phyloP scores from a whole-genome alignment of 257 asterid genomes.

The Nicotiana obtusifolia region DNA sequence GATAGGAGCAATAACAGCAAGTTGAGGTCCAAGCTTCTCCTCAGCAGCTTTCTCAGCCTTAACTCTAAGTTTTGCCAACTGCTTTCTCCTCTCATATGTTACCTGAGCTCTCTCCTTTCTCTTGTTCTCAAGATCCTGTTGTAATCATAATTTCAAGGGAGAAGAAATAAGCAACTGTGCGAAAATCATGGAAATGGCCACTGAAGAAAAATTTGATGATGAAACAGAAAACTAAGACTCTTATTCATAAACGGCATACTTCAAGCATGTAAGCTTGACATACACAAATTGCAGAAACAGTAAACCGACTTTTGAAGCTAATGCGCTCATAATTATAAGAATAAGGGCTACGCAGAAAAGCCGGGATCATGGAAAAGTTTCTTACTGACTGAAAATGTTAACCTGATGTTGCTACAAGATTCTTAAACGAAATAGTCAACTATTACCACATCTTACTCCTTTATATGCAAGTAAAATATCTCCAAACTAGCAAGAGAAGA shows the following conservation, averaged over 20 bases:
- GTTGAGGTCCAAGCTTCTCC: slow-evolving; percentile 81
- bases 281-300: neutral
- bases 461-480: neutral
- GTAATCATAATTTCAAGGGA: neutral
- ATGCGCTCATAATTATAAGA: neutral
- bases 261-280: neutral
- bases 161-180: neutral
- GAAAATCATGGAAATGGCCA: neutral
- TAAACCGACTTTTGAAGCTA: neutral
- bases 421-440: neutral
- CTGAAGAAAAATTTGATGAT: neutral
- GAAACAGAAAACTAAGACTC: neutral
- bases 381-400: neutral
- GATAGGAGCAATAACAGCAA: slow-evolving; percentile 55
- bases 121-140: slow-evolving; percentile 84
- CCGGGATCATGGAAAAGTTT: neutral
- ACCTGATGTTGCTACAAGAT: neutral
- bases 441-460: neutral
- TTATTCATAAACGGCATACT: neutral
- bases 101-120: slow-evolving; percentile 79
- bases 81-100: slow-evolving; percentile 81
- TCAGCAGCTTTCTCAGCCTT: slow-evolving; percentile 77
- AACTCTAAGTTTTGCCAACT: slow-evolving; percentile 52
- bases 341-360: neutral
- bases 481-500: neutral